phyloP scores from a whole-genome alignment of 192 early-diverging fungal genomes.

The Rhizophlyctis rosea region DNA sequence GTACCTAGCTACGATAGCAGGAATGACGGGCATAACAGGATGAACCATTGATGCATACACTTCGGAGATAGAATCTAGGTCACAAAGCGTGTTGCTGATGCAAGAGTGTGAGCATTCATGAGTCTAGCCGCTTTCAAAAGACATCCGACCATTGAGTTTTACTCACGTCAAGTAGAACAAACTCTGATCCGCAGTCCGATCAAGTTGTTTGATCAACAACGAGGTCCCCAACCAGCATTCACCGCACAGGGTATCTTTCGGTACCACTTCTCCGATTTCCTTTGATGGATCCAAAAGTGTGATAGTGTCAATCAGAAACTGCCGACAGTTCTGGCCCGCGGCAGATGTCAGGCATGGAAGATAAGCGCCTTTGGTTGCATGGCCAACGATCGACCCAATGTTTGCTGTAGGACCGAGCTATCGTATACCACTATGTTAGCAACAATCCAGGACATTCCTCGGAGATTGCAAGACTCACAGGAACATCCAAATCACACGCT shows the following conservation, averaged over 20 bases:
- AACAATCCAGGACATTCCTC: too few relatives aligned
- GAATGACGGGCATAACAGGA: neutral
- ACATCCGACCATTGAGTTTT: too few relatives aligned
- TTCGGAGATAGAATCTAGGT: neutral
- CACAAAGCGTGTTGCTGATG: neutral
- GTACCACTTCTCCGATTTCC: neutral
- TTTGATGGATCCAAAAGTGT: neutral
- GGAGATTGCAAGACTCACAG: too few relatives aligned
- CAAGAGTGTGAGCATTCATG: too few relatives aligned
- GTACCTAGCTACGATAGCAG: neutral
- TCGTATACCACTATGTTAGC: too few relatives aligned
- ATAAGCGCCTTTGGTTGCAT: neutral
- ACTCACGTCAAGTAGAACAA: too few relatives aligned
- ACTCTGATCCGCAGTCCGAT: neutral
- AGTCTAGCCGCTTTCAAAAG: too few relatives aligned
- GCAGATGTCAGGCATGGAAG: neutral
- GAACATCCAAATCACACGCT: too few relatives aligned
- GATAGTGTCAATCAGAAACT: neutral
- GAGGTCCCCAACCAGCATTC: neutral
- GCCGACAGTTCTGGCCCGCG: neutral
- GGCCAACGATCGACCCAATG: neutral
- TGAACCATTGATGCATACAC: neutral
- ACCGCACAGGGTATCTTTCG: neutral
- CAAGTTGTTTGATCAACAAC: neutral
- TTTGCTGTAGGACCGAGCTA: conserved; percentile 1